Base-by-base conservation (phyloP, 768 basidiomycete species). In the Panus rudis region DNA sequence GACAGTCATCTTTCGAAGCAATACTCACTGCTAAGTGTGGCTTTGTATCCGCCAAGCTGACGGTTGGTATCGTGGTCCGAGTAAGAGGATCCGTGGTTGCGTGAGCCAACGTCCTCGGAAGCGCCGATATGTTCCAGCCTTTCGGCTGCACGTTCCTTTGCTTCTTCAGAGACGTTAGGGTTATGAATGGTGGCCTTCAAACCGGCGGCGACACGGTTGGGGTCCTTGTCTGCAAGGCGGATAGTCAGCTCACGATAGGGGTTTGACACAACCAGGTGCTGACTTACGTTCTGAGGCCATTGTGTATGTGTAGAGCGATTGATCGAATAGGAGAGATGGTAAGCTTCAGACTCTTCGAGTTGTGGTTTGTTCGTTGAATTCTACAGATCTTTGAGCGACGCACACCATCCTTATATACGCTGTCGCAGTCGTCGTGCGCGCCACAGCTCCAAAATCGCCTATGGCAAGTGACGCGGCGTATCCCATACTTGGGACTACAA, bases 171-270 rank as follows among this genome's bases (percentile, higher is more conserved):
- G 33, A 79, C 74, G 40, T 73, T 66, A 10, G 76, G 78, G 54
- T 81, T 80, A 54, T 70, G 63, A 4, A 79, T 64, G 8, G 76
- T 65, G n/a, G 78, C 76, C 53, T 78, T 79, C 41, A 76, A 61
- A 24, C 79, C 79, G 2, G 72, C 75, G 20, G 69, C 68, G 37
- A 81, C 76, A 50, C 71, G 72, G 5, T 62, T 48, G 12, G 66
- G 54, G 39, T 74, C 65, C 54, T 75, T 72, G 26, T 48, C 41
- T 34, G 44, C 32, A 10, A 27, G 33, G 41, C 19, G 4, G 39
- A 37, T 13, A 20, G 21, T 13, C 25, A 23, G 12, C 20, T 5
- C 25, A 14, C 16, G 33, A 34, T n/a, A 34, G 6, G 37, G 6
- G 5, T 12, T 38, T 38, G 37, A 23, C 20, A 19, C n/a, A 6